Percentiles rank a stretch among this genome's conserved stretches.
Conservation (phyloP, 1,139 yeast species). For the Candida tunisiensis region DNA sequence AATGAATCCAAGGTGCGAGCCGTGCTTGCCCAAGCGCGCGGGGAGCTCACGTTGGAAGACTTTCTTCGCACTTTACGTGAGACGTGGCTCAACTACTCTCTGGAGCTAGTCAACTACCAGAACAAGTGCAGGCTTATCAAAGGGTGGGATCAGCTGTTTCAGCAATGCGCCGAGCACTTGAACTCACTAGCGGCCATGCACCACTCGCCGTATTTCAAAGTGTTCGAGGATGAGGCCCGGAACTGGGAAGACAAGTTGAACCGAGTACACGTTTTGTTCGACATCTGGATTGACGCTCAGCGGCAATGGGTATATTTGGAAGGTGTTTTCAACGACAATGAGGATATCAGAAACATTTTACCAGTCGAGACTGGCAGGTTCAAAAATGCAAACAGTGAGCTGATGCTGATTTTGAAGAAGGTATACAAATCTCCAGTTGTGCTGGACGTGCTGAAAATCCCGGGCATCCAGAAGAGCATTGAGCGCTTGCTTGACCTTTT, state of each 20-base stretch:
- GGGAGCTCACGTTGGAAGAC: conserved; percentile 52
- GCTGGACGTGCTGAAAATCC: conserved; percentile 38
- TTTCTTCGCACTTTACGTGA: conserved; percentile 29
- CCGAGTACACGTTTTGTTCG: conserved; percentile 35
- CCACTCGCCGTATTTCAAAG: conserved; percentile 43
- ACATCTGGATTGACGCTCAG: conserved; percentile 72
- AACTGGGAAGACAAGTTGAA: conserved; percentile 43
- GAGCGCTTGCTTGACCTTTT: conserved; percentile 40
- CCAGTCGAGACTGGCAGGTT: conserved; percentile 63
- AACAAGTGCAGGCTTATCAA: conserved; percentile 39
- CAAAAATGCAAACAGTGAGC: conserved; percentile 45
- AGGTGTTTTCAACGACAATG: conserved; percentile 52
- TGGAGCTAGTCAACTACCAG: conserved; percentile 41
- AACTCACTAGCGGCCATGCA: conserved; percentile 54
- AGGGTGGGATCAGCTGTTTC: conserved; percentile 54
- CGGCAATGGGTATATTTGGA: conserved; percentile 78
- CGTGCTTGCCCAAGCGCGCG: conserved; percentile 47
- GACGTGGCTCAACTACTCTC: conserved; percentile 23
- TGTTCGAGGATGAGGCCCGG: conserved; percentile 43
- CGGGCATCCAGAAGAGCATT: conserved; percentile 33
- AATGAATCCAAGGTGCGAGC: conserved; percentile 33
- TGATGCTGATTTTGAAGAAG: conserved; percentile 32
- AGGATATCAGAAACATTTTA: conserved; percentile 41
- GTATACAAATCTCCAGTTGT: conserved; percentile 35
- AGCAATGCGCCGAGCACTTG: conserved; percentile 42